phyloP scores from a whole-genome alignment of 441 rosid species.

The Capsella rubella region DNA sequence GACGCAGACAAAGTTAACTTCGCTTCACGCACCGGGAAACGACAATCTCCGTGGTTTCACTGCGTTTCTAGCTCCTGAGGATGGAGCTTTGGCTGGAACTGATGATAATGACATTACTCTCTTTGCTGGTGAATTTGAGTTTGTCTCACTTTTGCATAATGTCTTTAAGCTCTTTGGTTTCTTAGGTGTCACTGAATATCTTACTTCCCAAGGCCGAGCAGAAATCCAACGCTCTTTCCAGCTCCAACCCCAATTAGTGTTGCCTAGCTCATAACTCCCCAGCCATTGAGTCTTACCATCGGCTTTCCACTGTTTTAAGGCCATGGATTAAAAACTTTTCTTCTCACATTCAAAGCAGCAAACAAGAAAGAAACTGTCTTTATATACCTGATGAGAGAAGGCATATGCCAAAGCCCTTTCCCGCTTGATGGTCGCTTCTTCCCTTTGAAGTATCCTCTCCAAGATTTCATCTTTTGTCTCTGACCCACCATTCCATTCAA shows the following conservation, averaged over 20 bases:
- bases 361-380: neutral
- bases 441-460: conserved; percentile 77
- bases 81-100: conserved; percentile 49
- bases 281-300: conserved; percentile 61
- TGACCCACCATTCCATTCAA: conserved; percentile 88
- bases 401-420: conserved; percentile 96
- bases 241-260: conserved; percentile 95
- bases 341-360: neutral
- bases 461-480: conserved; percentile 81
- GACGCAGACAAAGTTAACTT: neutral
- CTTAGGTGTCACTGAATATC: conserved; percentile 65
- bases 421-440: conserved; percentile 88
- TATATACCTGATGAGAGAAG: conserved; percentile 87
- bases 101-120: conserved; percentile 45
- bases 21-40: conserved; percentile 53
- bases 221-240: conserved; percentile 96
- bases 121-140: conserved; percentile 52
- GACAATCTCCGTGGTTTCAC: conserved; percentile 67
- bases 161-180: conserved; percentile 54
- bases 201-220: conserved; percentile 92
- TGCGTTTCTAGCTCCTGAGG: conserved; percentile 49
- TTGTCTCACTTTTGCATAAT: conserved; percentile 48
- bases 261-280: conserved; percentile 63
- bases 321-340: conserved; percentile 2
- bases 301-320: conserved; percentile 74